phyloP scores from a whole-genome alignment of 306 rosid species.

The Trichosanthes truncata region DNA sequence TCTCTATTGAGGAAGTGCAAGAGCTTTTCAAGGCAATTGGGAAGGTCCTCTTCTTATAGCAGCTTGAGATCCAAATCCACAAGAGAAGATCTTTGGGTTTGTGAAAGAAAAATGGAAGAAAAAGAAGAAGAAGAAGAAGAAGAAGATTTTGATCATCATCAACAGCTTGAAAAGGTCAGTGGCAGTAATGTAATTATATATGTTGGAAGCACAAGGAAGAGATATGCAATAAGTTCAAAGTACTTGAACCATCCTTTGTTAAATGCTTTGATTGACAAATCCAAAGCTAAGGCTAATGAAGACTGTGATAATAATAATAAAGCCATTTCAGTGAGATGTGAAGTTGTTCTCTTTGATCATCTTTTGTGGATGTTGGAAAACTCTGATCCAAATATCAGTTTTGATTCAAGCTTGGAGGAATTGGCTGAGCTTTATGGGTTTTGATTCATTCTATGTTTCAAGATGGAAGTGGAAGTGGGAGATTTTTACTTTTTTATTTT shows the following conservation, averaged over 20 bases:
- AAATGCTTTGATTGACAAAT: slow-evolving; percentile 56
- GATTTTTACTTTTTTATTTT: no score
- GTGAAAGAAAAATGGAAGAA: background rate
- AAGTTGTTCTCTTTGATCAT: slow-evolving; percentile 87
- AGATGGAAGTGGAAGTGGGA: background rate
- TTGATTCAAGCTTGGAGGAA: slow-evolving; percentile 70
- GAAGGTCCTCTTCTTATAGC: slow-evolving; percentile 66
- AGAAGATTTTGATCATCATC: slow-evolving; percentile 9
- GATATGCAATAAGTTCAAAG: slow-evolving; percentile 54
- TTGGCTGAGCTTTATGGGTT: slow-evolving; percentile 71
- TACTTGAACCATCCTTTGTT: slow-evolving; percentile 61
- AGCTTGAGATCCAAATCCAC: slow-evolving; percentile 71
- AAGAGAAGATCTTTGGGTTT: slow-evolving; percentile 34
- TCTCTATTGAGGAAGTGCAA: slow-evolving; percentile 70
- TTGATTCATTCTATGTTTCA: slow-evolving; percentile 8
- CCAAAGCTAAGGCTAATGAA: slow-evolving; percentile 21
- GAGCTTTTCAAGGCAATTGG: slow-evolving; percentile 67
- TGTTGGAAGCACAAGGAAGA: slow-evolving; percentile 74
- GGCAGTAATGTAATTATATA: slow-evolving; percentile 22
- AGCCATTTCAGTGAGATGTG: slow-evolving; percentile 54
- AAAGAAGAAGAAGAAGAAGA: background rate
- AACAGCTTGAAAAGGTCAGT: slow-evolving; percentile 19
- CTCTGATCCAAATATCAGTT: slow-evolving; percentile 54
- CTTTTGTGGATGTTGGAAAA: slow-evolving; percentile 84
- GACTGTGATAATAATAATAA: slow-evolving; percentile 6